These are phyloP conservation scores for Periconia macrospinosa DNA, from an alignment of 2,329 filamentous ascomycete genomes.

Conservation along the genomic window DNA sequence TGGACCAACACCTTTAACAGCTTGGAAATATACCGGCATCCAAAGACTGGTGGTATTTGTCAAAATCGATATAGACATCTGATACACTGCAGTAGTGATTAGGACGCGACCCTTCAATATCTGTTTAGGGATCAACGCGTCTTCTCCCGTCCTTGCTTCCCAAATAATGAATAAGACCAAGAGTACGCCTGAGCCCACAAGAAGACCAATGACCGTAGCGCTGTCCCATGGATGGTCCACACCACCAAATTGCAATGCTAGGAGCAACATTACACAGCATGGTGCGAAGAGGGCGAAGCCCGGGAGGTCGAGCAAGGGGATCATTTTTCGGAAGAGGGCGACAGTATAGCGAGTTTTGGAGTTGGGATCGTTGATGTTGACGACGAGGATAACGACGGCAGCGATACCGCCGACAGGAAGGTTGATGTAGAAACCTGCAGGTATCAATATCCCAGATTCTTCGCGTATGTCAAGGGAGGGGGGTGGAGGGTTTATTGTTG, in stretches of 20 bases:
- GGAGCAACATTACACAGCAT: slow-evolving; percentile 8
- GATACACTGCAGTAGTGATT: slow-evolving; percentile 19
- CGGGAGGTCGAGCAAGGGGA: slow-evolving; percentile 16
- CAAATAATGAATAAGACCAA: slow-evolving; percentile 35
- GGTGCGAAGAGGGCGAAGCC: slow-evolving; percentile 17
- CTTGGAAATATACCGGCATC: slow-evolving; percentile 47
- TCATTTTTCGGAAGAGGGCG: slow-evolving; percentile 7
- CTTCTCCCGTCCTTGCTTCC: slow-evolving; percentile 35
- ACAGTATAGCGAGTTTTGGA: slow-evolving; percentile 4
- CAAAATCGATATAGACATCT: slow-evolving; percentile 9
- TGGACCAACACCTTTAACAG: slow-evolving; percentile 39
- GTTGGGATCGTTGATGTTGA: slow-evolving; percentile 24
- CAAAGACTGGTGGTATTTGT: slow-evolving; percentile 19
- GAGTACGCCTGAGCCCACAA: slow-evolving; percentile 33
- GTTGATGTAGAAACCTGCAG: slow-evolving; percentile 44
- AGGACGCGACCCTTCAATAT: slow-evolving; percentile 22
- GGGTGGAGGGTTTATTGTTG: neutral
- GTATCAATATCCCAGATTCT: neutral
- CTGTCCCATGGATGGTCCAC: slow-evolving; percentile 32
- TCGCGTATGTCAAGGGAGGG: neutral
- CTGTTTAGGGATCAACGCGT: slow-evolving; percentile 32
- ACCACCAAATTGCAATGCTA: slow-evolving; percentile 32
- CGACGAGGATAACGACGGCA: slow-evolving; percentile 24
- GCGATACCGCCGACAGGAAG: slow-evolving; percentile 49
- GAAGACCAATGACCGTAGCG: slow-evolving; percentile 33